Evolutionary conservation across 2,329 filamentous ascomycete genomes (phyloP).

Genomic region (Trichoderma oligosporum): DNA sequence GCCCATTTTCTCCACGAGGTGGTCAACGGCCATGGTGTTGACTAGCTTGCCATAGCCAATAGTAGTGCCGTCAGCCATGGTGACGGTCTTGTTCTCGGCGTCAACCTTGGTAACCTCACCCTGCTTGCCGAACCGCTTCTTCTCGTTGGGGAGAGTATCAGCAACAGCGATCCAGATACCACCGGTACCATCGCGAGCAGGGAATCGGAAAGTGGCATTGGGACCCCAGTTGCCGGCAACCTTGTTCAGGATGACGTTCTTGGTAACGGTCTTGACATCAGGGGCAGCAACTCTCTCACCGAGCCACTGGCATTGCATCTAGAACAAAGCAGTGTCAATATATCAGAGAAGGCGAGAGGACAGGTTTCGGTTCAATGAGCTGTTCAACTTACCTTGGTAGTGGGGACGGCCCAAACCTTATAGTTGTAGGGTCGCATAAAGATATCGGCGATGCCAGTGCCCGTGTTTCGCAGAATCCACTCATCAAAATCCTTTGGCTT

Average conservation of each 20-base stretch:
- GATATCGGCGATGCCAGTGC: constrained; percentile 81
- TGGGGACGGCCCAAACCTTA: constrained; percentile 99
- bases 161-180: constrained; percentile 99
- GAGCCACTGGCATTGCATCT: constrained; percentile 99
- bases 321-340: not conserved
- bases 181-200: constrained; percentile 89
- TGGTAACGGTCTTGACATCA: constrained; percentile 87
- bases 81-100: constrained; percentile 77
- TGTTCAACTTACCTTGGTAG: constrained; percentile 71
- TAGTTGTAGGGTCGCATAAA: constrained; percentile 99
- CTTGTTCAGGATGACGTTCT: constrained; percentile 95
- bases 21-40: constrained; percentile 94
- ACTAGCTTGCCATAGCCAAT: constrained; percentile 89
- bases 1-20: constrained; percentile 80
- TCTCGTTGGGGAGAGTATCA: constrained; percentile 86
- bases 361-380: not conserved
- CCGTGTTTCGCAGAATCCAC: constrained; percentile 93
- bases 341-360: not conserved
- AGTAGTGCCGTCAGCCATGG: constrained; percentile 77
- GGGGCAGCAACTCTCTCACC: constrained; percentile 97
- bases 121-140: constrained; percentile 83
- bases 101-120: constrained; percentile 84
- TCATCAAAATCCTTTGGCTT: constrained; percentile 98
- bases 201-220: constrained; percentile 98
- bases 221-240: constrained; percentile 96